A percentile compares a stretch with the other conserved stretches of the same genome.
Conservation (phyloP, 2,329 filamentous ascomycete genomes). For the Thelonectria discophora region DNA sequence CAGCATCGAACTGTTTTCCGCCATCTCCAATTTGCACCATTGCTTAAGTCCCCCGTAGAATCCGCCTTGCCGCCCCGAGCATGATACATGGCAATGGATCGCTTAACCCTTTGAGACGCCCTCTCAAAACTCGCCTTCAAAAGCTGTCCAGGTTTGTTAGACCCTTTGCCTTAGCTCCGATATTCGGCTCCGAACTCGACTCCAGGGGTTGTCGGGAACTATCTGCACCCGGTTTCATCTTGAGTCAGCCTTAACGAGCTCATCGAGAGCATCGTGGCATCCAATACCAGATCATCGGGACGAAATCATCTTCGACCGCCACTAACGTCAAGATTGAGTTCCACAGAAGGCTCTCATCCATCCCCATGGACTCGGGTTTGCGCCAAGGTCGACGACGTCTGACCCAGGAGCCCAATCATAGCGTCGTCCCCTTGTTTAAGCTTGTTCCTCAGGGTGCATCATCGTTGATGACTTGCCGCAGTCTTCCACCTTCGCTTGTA, state of each 20-base stretch:
- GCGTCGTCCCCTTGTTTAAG: neutral
- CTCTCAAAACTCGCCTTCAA: neutral
- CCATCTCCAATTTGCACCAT: too few relatives aligned
- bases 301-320: too few relatives aligned
- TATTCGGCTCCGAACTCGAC: neutral
- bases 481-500: neutral
- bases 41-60: too few relatives aligned
- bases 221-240: neutral
- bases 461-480: neutral
- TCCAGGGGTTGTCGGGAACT: too few relatives aligned
- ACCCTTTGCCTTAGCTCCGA: too few relatives aligned
- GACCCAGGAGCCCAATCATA: slow-evolving; percentile 5
- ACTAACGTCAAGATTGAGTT: too few relatives aligned
- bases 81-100: neutral
- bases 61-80: neutral
- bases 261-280: neutral
- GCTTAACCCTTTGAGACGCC: neutral
- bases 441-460: too few relatives aligned
- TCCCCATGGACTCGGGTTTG: too few relatives aligned
- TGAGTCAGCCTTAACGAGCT: neutral
- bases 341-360: neutral
- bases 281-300: too few relatives aligned
- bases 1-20: too few relatives aligned
- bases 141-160: neutral
- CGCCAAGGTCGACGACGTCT: neutral